These are phyloP conservation scores for Agaricales sp. DNA, from an alignment of 1,284 basidiomycete species.

Conservation along the genomic window DNA sequence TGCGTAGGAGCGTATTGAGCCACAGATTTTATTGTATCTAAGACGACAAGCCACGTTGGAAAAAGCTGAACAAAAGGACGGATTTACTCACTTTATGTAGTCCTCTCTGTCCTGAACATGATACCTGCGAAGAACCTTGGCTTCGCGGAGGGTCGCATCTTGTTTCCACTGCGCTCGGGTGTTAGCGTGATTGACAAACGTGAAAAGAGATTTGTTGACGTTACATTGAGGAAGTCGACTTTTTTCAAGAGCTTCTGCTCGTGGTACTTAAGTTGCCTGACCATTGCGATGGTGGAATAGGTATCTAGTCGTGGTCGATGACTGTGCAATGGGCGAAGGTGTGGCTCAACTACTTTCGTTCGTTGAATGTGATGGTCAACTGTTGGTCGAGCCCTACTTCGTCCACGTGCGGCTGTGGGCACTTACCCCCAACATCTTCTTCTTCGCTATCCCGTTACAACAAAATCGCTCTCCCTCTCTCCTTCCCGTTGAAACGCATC, in stretches of 20 bases:
- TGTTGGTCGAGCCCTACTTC: not conserved
- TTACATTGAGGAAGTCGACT: constrained; percentile 84
- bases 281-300: constrained; percentile 33
- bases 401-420: not conserved
- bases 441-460: not conserved
- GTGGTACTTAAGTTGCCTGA: constrained; percentile 89
- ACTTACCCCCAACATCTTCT: not conserved
- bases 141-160: constrained; percentile 86
- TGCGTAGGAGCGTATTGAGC: constrained; percentile 76
- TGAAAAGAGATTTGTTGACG: constrained; percentile 14
- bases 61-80: constrained; percentile 4
- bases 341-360: too few species aligned
- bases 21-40: constrained; percentile 95
- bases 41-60: constrained; percentile 4
- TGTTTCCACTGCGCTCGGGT: constrained; percentile 79
- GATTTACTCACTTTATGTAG: constrained; percentile 74
- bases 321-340: too few species aligned
- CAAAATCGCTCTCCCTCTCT: not conserved
- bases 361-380: too few species aligned
- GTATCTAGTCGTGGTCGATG: not conserved
- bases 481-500: not conserved
- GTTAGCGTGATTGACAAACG: constrained; percentile 8
- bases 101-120: constrained; percentile 93
- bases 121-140: constrained; percentile 92
- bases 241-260: constrained; percentile 93